Evolutionary conservation across 495 filamentous ascomycete genomes (phyloP).

Genomic region (Melanomma pulvis-pyrius): DNA sequence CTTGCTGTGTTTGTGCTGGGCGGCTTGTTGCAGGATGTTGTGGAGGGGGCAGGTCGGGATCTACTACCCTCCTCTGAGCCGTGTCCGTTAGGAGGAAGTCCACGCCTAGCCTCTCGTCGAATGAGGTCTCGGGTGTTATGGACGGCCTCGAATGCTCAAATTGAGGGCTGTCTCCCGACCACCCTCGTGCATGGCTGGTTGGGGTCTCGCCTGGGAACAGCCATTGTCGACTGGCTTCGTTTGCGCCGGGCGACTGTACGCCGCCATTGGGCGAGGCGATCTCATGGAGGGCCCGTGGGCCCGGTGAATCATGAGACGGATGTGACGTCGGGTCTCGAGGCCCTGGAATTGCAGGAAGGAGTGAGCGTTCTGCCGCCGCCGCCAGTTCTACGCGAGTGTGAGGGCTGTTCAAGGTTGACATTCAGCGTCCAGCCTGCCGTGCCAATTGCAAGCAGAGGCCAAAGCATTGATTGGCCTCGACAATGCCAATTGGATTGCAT

Average conservation of each 20-base stretch:
- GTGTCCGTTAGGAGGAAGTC: slow-evolving; percentile 65
- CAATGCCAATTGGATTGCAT: neutral
- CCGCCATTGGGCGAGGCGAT: slow-evolving; percentile 12
- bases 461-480: neutral
- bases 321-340: slow-evolving; percentile 13
- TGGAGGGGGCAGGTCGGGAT: slow-evolving; percentile 8
- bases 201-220: slow-evolving; percentile 34
- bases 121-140: slow-evolving; percentile 57
- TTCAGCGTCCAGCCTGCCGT: no score
- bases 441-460: neutral
- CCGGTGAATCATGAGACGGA: neutral
- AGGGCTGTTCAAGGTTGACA: slow-evolving; percentile 9
- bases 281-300: slow-evolving; percentile 17
- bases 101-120: slow-evolving; percentile 62
- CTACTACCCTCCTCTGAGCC: slow-evolving; percentile 13
- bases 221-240: slow-evolving; percentile 31
- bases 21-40: slow-evolving; percentile 29
- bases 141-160: slow-evolving; percentile 53
- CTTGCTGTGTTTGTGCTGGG: slow-evolving; percentile 44
- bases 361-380: slow-evolving; percentile 35
- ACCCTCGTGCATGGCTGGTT: slow-evolving; percentile 31
- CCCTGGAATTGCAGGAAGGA: slow-evolving; percentile 16
- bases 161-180: slow-evolving; percentile 35
- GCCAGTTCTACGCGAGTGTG: slow-evolving; percentile 35
- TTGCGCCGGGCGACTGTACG: slow-evolving; percentile 11